Base-by-base conservation (phyloP, 345 rosid genomes). In the Populus simonii region DNA sequence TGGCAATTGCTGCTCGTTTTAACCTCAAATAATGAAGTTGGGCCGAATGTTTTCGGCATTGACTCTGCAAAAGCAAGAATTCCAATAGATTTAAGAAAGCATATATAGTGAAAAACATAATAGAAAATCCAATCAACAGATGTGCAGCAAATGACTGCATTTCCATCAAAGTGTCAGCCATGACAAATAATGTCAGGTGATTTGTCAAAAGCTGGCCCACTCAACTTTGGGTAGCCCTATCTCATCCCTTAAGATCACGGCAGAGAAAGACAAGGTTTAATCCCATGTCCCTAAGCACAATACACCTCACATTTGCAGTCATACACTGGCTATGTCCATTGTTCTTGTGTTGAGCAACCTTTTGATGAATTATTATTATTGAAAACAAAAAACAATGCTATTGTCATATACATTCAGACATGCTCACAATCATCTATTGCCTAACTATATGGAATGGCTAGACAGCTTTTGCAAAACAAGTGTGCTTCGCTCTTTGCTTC, bases 1-100 rank as follows among this genome's bases (percentile, higher is more conserved):
- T 88, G 53, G 85, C 76, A 76, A 91, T 86, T 72, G 97, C 93
- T 18, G 95, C 98, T 86, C 85, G 89, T 86, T 81, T 96, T 84
- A 90, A 80, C 80, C 84, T 86, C 78, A 80, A 72, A 86, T 89
- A 94, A 76, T 84, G 90, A 79, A 79, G 82, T 71, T 68, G 85
- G 70, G 92, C 91, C 80, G 89, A 85, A 86, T 69, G 85, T 76
- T 80, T 89, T 79, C 98, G 94, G 75, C 89, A 91, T 22, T 87
- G 93, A 71, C 89, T 90, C 97, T 96, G 90, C 61, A 62, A 23
- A 47, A 68, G 41, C 62, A 74, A 62, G 10, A 76, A 27, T 39
- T 22, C 31, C 49, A 69, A 39, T 71, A 81, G 41, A 71, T 74
- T 74, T 47, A 41, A 68, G 18, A 73, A 43, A 51, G 59, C 38